Conservation (phyloP, 2,329 filamentous ascomycete genomes). For the Colletotrichum simmondsii region DNA sequence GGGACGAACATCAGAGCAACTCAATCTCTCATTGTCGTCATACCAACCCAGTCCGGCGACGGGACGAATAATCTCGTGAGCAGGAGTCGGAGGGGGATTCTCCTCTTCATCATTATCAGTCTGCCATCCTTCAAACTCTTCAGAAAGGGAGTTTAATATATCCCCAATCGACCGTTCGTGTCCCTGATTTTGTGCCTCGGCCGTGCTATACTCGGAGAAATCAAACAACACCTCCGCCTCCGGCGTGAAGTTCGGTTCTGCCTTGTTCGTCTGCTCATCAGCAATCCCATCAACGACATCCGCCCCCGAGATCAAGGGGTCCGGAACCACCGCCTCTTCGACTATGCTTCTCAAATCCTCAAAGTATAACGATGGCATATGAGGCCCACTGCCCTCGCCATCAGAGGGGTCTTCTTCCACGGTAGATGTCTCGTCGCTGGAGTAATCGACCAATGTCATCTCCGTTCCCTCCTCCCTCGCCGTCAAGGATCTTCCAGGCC, state of each 20-base stretch:
- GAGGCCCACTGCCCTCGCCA: not conserved
- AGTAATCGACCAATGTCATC: not conserved
- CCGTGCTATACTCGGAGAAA: not conserved
- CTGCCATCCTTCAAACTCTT: not conserved
- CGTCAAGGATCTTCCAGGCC: too few relatives aligned
- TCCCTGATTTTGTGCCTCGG: not conserved
- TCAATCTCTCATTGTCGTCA: not conserved
- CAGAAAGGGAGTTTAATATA: not conserved
- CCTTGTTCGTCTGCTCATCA: not conserved
- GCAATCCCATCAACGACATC: not conserved
- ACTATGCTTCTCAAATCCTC: not conserved
- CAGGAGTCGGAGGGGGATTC: not conserved
- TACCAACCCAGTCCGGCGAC: slow-evolving; percentile 8
- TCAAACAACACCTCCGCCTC: not conserved
- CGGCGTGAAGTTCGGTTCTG: not conserved
- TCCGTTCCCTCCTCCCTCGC: not conserved
- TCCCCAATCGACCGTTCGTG: not conserved
- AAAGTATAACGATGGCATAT: not conserved
- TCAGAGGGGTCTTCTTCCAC: not conserved
- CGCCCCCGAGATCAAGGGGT: not conserved
- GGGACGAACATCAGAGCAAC: not conserved
- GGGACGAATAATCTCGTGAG: not conserved
- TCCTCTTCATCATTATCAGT: not conserved
- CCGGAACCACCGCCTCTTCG: not conserved
- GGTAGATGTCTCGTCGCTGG: not conserved